Evolutionary conservation across 2,329 filamentous ascomycete species (phyloP).

Genomic region (Stromatinia cepivora): DNA sequence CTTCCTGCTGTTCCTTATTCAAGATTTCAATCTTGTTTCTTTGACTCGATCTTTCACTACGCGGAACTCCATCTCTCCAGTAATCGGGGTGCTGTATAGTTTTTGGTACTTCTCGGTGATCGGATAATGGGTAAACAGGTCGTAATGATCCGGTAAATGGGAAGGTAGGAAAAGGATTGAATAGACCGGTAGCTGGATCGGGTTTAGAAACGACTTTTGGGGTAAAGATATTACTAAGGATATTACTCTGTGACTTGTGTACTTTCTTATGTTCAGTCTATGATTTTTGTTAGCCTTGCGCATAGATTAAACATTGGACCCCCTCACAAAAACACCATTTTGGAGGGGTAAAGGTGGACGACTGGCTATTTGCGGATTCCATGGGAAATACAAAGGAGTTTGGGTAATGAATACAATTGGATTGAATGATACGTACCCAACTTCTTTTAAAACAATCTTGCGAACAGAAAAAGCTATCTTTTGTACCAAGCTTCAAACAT

Average conservation of each 20-base stretch:
- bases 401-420: neutral
- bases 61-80: conserved; percentile 76
- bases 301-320: conserved; percentile 20
- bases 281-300: conserved; percentile 22
- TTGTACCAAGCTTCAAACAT: conserved; percentile 82
- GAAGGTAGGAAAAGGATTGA: conserved; percentile 90
- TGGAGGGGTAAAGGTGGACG: neutral
- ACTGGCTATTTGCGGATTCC: neutral
- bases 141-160: conserved; percentile 77
- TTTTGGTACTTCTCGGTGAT: conserved; percentile 70
- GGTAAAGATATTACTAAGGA: conserved; percentile 71
- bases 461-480: conserved; percentile 94
- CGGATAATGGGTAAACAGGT: conserved; percentile 83
- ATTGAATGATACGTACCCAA: conserved; percentile 67
- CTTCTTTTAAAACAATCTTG: conserved; percentile 99
- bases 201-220: conserved; percentile 87
- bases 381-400: neutral
- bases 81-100: conserved; percentile 86
- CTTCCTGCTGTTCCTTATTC: conserved; percentile 74
- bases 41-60: conserved; percentile 57
- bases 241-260: conserved; percentile 78
- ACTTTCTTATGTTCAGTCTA: conserved; percentile 79
- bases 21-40: conserved; percentile 82
- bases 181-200: conserved; percentile 84
- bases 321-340: neutral